phyloP scores from a whole-genome alignment of 805 yeast genomes.

The Debaryomyces castellii region DNA sequence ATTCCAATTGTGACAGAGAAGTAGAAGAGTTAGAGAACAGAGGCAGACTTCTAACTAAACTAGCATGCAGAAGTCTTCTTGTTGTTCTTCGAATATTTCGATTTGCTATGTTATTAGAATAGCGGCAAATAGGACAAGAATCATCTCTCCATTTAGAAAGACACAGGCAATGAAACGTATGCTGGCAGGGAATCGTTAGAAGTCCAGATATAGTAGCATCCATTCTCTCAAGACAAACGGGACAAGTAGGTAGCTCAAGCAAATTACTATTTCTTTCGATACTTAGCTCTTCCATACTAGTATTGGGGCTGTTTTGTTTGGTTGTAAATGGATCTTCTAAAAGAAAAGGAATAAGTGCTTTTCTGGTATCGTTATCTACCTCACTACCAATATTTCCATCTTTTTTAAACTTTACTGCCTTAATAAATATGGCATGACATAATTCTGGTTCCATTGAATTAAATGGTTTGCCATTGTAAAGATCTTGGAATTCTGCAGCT shows the following conservation, averaged over 20 bases:
- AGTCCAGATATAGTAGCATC: slow-evolving; percentile 79
- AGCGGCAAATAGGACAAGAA: slow-evolving; percentile 87
- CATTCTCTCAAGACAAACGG: slow-evolving; percentile 87
- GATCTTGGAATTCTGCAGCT: slow-evolving; percentile 65
- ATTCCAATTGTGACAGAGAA: not conserved
- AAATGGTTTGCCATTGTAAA: slow-evolving; percentile 71
- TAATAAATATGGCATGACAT: slow-evolving; percentile 75
- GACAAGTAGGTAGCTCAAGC: slow-evolving; percentile 84
- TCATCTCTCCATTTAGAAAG: slow-evolving; percentile 87
- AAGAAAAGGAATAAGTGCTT: slow-evolving; percentile 57
- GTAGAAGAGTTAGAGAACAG: not conserved
- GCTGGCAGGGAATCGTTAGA: slow-evolving; percentile 87
- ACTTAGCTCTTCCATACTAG: slow-evolving; percentile 7
- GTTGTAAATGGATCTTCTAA: slow-evolving; percentile 72
- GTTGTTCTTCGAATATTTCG: slow-evolving; percentile 31
- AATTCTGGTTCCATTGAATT: slow-evolving; percentile 87
- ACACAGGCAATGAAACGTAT: slow-evolving; percentile 89
- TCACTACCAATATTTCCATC: slow-evolving; percentile 9
- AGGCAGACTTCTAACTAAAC: slow-evolving; percentile 8
- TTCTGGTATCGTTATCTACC: slow-evolving; percentile 9
- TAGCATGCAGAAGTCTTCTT: slow-evolving; percentile 32
- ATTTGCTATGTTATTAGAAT: slow-evolving; percentile 52
- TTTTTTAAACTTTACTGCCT: slow-evolving; percentile 46
- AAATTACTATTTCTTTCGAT: slow-evolving; percentile 5
- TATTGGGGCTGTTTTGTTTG: slow-evolving; percentile 6